Conservation (phyloP, 208 protist genomes). For the Leishmania major region DNA sequence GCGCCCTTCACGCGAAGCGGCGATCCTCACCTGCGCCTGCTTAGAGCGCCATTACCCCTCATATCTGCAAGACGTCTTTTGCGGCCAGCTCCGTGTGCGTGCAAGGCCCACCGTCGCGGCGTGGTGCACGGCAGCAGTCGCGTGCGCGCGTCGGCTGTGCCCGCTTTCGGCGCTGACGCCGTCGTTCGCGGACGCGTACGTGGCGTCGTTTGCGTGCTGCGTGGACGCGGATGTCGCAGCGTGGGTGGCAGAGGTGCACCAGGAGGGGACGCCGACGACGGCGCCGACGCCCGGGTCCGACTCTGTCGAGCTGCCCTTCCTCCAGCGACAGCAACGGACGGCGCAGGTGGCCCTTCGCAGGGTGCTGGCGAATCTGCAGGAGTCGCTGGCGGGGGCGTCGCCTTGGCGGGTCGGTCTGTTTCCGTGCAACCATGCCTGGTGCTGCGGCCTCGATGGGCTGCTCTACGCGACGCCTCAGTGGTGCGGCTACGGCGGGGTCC, state of each 20-base stretch:
- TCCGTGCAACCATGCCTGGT: constrained; percentile 38
- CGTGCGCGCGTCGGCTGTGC: constrained; percentile 12
- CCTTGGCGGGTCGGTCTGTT: constrained; percentile 28
- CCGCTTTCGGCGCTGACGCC: constrained; percentile 12
- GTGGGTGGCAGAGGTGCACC: constrained; percentile 10
- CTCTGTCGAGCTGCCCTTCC: background rate
- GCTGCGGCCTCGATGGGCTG: constrained; percentile 47
- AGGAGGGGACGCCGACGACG: background rate
- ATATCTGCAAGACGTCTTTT: constrained; percentile 20
- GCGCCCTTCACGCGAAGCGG: background rate
- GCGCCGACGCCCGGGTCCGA: background rate
- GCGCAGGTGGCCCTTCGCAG: constrained; percentile 3
- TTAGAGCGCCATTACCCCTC: constrained; percentile 30
- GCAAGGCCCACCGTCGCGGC: constrained; percentile 35
- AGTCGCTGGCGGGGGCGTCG: constrained; percentile 9
- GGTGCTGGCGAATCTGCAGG: constrained; percentile 11
- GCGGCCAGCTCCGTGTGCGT: constrained; percentile 34
- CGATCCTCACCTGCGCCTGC: constrained; percentile 11
- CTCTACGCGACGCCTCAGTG: constrained; percentile 58
- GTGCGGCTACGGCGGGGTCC: constrained; percentile 34
- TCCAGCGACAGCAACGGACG: constrained; percentile 4
- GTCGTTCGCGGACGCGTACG: constrained; percentile 24
- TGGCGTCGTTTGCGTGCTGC: constrained; percentile 36
- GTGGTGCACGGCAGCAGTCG: constrained; percentile 45
- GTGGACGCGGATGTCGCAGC: constrained; percentile 38